A percentile compares a stretch with the other conserved stretches of the same genome.
phyloP scores from a whole-genome alignment of 345 rosid genomes.

The Eucalyptus rudis region DNA sequence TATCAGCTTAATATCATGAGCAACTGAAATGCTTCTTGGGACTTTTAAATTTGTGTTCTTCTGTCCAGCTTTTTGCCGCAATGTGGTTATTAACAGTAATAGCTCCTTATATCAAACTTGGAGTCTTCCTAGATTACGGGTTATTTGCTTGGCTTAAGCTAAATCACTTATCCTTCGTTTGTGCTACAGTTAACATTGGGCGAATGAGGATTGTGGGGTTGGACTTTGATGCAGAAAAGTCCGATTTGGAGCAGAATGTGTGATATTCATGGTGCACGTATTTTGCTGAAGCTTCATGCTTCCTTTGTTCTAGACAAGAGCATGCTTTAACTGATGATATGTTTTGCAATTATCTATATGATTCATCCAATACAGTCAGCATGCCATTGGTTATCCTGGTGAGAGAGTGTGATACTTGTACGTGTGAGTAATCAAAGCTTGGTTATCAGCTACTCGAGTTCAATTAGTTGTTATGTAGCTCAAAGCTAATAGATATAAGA shows the following conservation, averaged over 20 bases:
- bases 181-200: constrained; percentile 69
- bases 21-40: neutral
- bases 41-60: neutral
- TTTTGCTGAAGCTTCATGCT: neutral
- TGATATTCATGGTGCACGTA: neutral
- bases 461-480: neutral
- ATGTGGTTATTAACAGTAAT: neutral
- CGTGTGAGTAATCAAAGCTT: neutral
- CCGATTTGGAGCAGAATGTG: neutral
- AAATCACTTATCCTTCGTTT: neutral
- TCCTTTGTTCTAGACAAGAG: neutral
- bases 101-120: neutral
- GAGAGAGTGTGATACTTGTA: neutral
- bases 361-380: neutral
- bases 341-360: neutral
- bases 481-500: neutral
- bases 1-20: neutral
- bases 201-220: constrained; percentile 58
- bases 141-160: neutral
- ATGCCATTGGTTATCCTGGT: neutral
- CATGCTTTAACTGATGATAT: neutral
- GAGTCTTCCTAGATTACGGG: neutral
- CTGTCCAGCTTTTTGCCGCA: neutral
- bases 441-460: neutral
- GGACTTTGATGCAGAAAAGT: constrained; percentile 35